phyloP scores from a whole-genome alignment of 2,329 filamentous ascomycete species.

The Xylariaceae sp. region DNA sequence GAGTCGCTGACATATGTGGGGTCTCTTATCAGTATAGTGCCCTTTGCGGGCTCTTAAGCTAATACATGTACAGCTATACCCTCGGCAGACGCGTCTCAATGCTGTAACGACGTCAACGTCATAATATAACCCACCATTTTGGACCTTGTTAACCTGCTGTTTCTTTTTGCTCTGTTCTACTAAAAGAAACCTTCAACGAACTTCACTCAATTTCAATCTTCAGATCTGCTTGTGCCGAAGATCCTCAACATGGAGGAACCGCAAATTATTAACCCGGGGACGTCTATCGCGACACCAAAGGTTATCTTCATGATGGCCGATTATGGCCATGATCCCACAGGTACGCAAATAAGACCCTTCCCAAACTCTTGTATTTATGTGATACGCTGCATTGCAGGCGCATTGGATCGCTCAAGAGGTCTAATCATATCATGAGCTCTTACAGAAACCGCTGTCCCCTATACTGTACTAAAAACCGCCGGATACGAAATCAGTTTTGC shows the following conservation, averaged over 20 bases:
- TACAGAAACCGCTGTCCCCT: constrained; percentile 58
- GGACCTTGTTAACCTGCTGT: no score
- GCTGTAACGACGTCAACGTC: no score
- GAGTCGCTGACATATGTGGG: no score
- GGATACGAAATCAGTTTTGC: constrained; percentile 56
- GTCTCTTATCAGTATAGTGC: no score
- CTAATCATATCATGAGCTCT: background rate
- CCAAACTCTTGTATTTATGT: background rate
- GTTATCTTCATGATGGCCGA: constrained; percentile 58
- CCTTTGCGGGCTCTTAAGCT: no score
- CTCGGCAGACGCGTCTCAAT: no score
- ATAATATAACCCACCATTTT: no score
- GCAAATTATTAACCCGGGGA: constrained; percentile 31
- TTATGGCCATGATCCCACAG: constrained; percentile 61
- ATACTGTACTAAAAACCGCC: constrained; percentile 52
- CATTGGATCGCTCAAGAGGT: background rate
- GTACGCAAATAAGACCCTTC: constrained; percentile 38
- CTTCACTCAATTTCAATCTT: background rate
- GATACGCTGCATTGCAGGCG: background rate
- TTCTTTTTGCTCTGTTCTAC: background rate
- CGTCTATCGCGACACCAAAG: constrained; percentile 38
- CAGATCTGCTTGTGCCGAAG: background rate
- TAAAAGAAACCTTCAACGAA: background rate
- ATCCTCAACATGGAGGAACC: constrained; percentile 36
- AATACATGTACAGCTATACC: no score